Conservation (phyloP, 2,329 filamentous ascomycete species). For the Alternaria ethzedia region DNA sequence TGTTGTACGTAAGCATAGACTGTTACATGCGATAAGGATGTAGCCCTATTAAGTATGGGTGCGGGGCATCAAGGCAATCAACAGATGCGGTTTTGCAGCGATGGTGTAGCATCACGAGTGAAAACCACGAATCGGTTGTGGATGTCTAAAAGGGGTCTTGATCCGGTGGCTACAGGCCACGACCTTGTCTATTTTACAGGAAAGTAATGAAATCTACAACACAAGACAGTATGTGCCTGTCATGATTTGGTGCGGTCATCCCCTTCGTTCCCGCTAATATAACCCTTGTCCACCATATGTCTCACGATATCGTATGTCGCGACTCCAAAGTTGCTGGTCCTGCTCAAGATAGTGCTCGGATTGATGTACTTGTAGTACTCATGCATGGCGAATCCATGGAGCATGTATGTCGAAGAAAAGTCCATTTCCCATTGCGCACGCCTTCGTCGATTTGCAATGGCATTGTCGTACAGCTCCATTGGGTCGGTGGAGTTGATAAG, state of each 20-base stretch:
- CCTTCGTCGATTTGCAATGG: neutral
- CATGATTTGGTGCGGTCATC: neutral
- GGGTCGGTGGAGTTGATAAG: neutral
- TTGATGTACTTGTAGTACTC: neutral
- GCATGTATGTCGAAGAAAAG: neutral
- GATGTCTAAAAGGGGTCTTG: neutral
- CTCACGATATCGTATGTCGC: neutral
- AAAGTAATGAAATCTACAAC: neutral
- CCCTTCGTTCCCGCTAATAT: neutral
- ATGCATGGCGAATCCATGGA: neutral
- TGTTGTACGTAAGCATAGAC: too few species aligned
- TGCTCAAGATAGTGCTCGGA: neutral
- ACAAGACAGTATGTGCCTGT: neutral
- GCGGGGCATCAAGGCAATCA: too few species aligned
- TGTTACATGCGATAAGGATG: too few species aligned
- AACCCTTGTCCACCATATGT: neutral
- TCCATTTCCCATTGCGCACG: neutral
- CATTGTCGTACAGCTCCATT: neutral
- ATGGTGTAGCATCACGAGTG: too few species aligned
- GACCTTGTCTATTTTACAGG: neutral
- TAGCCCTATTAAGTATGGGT: too few species aligned
- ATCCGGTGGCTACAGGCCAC: neutral
- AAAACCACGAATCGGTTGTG: neutral
- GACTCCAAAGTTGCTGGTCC: neutral
- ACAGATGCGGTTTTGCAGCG: too few species aligned